Evolutionary conservation across 202 grass and related monocot species (phyloP), one percentile per base, ranked within the genome.

Genomic region (Setaria italica): DNA sequence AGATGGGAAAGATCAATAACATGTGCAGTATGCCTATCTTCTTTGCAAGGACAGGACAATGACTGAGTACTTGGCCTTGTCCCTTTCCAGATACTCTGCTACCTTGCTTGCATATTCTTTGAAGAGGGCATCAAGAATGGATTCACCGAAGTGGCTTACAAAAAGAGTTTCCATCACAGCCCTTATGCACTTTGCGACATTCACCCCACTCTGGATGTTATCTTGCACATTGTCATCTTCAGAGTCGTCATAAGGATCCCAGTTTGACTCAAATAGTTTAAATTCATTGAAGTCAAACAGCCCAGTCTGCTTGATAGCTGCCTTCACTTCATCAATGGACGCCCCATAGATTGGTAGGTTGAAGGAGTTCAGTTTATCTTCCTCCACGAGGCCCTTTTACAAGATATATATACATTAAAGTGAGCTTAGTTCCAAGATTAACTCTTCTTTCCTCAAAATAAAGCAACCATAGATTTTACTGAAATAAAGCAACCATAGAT

Each of bases 151-250:
- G 15, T 90, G 85, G 11, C 79, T 77, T 4, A 3, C 19, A 51
- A 90, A 50, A 2, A 90, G 32, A 5, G 88, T 79, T 43, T 84
- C 85, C 10, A 73, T 73, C 67, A 88, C 88, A 5, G 88, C 88
- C 48, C 85, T 76, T 33, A 88, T 30, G 71, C 17, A 51, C 43
- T 29, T 85, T 7, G 67, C 82, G 0, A 81, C 21, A 41, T 81
- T 84, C 0, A 75, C 20, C 4, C 68, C 85, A 14, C 76, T 84
- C 15, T 11, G 15, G 10, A 76, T 2, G 15, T 19, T 51, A 39
- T 90, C 51, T 4, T 16, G 3, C 1, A 60, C 11, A 4, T 15
- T 4, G 41, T 71, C 34, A 9, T 68, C 62, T 11, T 45, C 7
- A 0, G 62, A 62, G 37, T 84, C 43, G 1, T 75, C 80, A 30